A percentile compares a stretch with the other conserved stretches of the same genome.
These are phyloP conservation scores for Aspergillus ochraceus DNA, from an alignment of 2,329 filamentous ascomycete species.

Conservation along the genomic window DNA sequence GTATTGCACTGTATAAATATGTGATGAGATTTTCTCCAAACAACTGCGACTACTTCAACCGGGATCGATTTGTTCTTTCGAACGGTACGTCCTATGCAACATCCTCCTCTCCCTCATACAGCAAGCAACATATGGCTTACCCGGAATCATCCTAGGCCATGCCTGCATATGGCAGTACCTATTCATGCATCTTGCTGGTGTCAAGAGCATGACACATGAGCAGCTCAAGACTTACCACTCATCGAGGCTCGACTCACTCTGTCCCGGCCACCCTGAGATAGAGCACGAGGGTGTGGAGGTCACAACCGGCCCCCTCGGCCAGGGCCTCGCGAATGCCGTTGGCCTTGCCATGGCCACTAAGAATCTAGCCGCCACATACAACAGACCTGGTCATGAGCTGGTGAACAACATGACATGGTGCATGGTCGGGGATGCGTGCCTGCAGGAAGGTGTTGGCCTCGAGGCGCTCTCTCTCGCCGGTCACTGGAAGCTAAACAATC, in stretches of 20 bases:
- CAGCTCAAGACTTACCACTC: constrained; percentile 59
- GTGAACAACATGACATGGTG: constrained; percentile 55
- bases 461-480: constrained; percentile 60
- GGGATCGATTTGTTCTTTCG: constrained; percentile 63
- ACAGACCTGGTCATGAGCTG: constrained; percentile 44
- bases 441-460: constrained; percentile 60
- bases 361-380: constrained; percentile 54
- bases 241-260: constrained; percentile 49
- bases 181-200: constrained; percentile 56
- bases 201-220: constrained; percentile 57
- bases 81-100: constrained; percentile 44
- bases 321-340: constrained; percentile 59
- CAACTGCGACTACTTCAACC: constrained; percentile 59
- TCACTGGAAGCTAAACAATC: constrained; percentile 56
- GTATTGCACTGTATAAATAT: constrained; percentile 63
- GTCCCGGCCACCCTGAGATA: constrained; percentile 52
- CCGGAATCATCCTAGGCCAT: constrained; percentile 39
- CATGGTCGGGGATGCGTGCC: constrained; percentile 59
- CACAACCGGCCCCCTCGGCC: constrained; percentile 58
- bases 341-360: constrained; percentile 58
- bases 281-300: constrained; percentile 57
- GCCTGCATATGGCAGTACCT: constrained; percentile 57
- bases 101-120: neutral
- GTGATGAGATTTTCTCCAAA: constrained; percentile 60
- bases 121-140: neutral